Evolutionary conservation across 2,329 filamentous ascomycete genomes (phyloP).

Genomic region (Fusarium sp.): DNA sequence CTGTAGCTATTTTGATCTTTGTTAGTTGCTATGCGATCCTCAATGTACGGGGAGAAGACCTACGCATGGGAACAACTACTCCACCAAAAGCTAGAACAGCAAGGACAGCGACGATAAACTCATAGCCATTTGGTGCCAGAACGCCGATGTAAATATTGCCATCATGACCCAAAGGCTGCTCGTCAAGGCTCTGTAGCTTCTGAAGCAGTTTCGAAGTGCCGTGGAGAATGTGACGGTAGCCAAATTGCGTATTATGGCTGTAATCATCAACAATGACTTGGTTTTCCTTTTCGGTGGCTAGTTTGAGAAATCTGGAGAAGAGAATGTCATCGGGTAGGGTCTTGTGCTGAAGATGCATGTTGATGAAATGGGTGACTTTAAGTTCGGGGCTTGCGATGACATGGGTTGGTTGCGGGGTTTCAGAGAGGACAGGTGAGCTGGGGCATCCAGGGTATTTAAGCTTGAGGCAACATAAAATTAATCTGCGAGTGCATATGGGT

Average conservation of each 20-base stretch:
- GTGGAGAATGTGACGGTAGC: neutral
- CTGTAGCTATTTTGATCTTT: neutral
- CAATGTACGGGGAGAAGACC: neutral
- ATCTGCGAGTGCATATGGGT: too few species aligned
- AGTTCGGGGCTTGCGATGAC: too few species aligned
- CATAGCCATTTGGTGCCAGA: constrained; percentile 4
- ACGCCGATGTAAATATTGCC: neutral
- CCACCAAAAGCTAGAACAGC: neutral
- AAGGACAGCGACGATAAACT: constrained; percentile 2
- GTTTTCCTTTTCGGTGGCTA: neutral
- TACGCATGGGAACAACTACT: constrained; percentile 9
- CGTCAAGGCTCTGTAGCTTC: neutral
- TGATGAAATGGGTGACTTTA: neutral
- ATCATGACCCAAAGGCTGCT: too few species aligned
- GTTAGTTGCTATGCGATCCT: neutral
- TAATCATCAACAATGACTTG: constrained; percentile 3
- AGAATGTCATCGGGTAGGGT: constrained; percentile 5
- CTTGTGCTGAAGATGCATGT: neutral
- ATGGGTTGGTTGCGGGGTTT: too few species aligned
- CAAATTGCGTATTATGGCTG: neutral
- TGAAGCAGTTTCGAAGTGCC: neutral
- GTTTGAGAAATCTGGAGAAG: neutral
- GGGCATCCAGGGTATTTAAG: neutral
- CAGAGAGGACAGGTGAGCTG: neutral
- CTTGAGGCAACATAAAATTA: neutral